These are phyloP conservation scores for Kwoniella bestiolae DNA, from an alignment of 768 basidiomycete genomes.

Conservation along the genomic window DNA sequence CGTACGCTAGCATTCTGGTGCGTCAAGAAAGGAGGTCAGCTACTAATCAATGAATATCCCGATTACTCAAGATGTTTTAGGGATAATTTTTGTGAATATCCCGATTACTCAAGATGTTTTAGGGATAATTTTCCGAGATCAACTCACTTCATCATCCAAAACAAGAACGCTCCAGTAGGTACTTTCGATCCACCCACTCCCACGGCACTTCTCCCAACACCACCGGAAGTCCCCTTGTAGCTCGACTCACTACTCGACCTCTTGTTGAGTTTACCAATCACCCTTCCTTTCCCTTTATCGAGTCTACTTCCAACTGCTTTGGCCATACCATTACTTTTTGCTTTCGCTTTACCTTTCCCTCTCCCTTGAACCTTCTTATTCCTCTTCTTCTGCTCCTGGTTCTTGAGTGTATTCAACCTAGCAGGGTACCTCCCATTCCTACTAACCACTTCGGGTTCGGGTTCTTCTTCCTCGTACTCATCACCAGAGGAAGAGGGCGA, in stretches of 20 bases:
- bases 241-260: background rate
- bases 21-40: background rate
- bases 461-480: background rate
- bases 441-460: background rate
- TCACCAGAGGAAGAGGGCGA: background rate
- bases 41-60: background rate
- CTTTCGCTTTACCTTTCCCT: background rate
- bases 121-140: too few species aligned
- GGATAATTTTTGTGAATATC: too few species aligned
- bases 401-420: background rate
- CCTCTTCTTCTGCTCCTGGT: background rate
- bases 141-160: constrained; percentile 3
- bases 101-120: too few species aligned
- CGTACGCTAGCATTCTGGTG: background rate
- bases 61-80: too few species aligned
- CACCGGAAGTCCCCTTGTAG: background rate
- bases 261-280: background rate
- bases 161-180: constrained; percentile 3
- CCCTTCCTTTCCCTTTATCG: background rate
- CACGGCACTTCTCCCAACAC: background rate
- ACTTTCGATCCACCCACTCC: background rate
- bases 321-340: background rate
- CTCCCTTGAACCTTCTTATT: background rate
- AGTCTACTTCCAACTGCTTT: background rate
- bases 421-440: constrained; percentile 10